These are phyloP conservation scores for Hirsutella rhossiliensis DNA, from an alignment of 2,329 filamentous ascomycete genomes.

Conservation along the genomic window DNA sequence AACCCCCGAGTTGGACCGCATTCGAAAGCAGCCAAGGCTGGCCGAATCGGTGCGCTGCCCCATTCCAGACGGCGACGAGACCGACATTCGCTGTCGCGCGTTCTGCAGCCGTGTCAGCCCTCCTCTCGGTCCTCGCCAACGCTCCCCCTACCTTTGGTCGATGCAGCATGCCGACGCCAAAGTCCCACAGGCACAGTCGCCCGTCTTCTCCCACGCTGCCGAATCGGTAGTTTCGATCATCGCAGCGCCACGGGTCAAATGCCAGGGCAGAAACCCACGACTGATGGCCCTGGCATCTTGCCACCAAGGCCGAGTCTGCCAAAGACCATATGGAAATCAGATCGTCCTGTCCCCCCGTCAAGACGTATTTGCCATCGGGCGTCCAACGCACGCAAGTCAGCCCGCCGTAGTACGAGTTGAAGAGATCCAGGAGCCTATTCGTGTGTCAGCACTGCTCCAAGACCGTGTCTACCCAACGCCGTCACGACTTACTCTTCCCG, in stretches of 20 bases:
- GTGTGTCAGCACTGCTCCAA: slow-evolving; percentile 4
- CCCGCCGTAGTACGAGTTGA: slow-evolving; percentile 85
- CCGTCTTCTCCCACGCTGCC: slow-evolving; percentile 94
- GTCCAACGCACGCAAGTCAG: slow-evolving; percentile 95
- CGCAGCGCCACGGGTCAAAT: slow-evolving; percentile 95
- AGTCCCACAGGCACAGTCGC: slow-evolving; percentile 87
- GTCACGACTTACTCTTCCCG: slow-evolving; percentile 59
- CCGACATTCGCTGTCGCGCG: slow-evolving; percentile 34
- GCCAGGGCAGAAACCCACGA: slow-evolving; percentile 91
- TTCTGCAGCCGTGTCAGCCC: slow-evolving; percentile 4
- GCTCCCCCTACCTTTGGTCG: slow-evolving; percentile 49
- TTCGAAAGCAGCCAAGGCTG: slow-evolving; percentile 41
- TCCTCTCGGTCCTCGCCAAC: not conserved
- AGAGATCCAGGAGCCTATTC: slow-evolving; percentile 68
- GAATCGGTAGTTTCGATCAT: slow-evolving; percentile 89
- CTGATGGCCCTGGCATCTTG: slow-evolving; percentile 86
- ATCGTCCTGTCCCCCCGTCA: slow-evolving; percentile 94
- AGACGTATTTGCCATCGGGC: slow-evolving; percentile 87
- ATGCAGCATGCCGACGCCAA: slow-evolving; percentile 92
- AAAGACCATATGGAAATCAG: slow-evolving; percentile 93
- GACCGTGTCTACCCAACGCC: not conserved
- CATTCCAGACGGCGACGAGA: slow-evolving; percentile 35
- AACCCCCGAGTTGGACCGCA: slow-evolving; percentile 60
- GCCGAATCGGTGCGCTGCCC: slow-evolving; percentile 50
- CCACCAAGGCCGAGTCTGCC: slow-evolving; percentile 71